phyloP scores from a whole-genome alignment of 345 rosid genomes.

The Firmiana major region DNA sequence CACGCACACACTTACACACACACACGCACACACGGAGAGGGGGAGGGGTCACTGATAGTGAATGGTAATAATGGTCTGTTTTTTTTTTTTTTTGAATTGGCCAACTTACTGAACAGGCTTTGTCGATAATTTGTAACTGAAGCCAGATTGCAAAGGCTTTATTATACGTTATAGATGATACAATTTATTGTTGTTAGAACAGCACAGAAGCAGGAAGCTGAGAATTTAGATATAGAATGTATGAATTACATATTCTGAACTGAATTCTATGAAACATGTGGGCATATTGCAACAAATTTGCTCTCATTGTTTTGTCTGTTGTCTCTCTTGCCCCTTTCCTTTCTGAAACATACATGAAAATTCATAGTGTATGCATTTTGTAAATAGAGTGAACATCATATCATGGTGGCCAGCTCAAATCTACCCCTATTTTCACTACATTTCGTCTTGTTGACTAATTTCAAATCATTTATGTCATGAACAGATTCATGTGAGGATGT shows the following conservation, averaged over 20 bases:
- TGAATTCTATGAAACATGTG: not conserved
- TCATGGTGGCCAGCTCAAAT: not conserved
- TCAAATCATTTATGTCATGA: conserved; percentile 4
- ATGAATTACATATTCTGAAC: not conserved
- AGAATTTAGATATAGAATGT: not conserved
- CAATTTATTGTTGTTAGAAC: not conserved
- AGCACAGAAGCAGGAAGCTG: not conserved
- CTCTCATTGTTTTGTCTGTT: not conserved
- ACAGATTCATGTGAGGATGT: conserved; percentile 93
- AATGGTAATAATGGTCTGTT: not conserved
- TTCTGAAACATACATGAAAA: not conserved
- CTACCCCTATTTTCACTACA: not conserved
- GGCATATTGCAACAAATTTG: not conserved
- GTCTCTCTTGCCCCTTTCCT: not conserved
- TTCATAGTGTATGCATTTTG: not conserved
- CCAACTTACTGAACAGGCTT: not conserved
- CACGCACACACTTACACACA: too few species aligned
- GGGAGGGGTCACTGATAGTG: not conserved
- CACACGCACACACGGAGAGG: not conserved
- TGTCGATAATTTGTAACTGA: not conserved
- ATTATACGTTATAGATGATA: not conserved
- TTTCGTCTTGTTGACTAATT: conserved; percentile 1
- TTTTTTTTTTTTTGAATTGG: not conserved
- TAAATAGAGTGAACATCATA: not conserved
- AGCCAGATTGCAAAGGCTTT: not conserved